phyloP scores from a whole-genome alignment of 2,329 filamentous ascomycete genomes.

The Cucurbitaria berberidis region DNA sequence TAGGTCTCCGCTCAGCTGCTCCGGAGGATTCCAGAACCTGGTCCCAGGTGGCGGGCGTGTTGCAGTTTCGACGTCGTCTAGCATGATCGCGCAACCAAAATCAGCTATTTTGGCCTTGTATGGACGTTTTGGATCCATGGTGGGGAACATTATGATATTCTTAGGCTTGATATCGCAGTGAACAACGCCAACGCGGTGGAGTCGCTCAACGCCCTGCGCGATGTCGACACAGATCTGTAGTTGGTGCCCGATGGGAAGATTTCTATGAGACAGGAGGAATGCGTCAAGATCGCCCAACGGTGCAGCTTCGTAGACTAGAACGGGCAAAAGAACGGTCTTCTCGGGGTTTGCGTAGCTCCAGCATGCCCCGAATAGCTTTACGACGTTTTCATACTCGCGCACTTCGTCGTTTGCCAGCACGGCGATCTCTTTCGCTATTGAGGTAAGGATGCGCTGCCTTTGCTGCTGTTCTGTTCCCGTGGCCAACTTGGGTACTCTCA shows the following conservation, averaged over 20 bases:
- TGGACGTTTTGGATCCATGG: neutral
- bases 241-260: neutral
- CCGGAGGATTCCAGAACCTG: neutral
- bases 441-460: no score
- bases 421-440: no score
- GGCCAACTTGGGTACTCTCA: no score
- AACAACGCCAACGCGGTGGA: neutral
- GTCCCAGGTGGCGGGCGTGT: neutral
- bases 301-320: neutral
- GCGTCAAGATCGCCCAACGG: neutral
- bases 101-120: neutral
- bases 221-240: neutral
- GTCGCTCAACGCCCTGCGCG: neutral
- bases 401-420: no score
- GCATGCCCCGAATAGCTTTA: neutral
- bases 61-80: neutral
- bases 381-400: neutral
- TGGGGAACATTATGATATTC: neutral
- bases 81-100: neutral
- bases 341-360: neutral
- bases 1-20: neutral
- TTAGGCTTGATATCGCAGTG: neutral
- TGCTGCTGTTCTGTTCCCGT: no score
- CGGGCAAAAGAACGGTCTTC: neutral
- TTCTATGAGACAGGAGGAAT: neutral